A percentile compares a stretch with the other conserved stretches of the same genome.
Evolutionary conservation across 2,329 filamentous ascomycete species (phyloP).

Genomic region (Fusarium sp.): DNA sequence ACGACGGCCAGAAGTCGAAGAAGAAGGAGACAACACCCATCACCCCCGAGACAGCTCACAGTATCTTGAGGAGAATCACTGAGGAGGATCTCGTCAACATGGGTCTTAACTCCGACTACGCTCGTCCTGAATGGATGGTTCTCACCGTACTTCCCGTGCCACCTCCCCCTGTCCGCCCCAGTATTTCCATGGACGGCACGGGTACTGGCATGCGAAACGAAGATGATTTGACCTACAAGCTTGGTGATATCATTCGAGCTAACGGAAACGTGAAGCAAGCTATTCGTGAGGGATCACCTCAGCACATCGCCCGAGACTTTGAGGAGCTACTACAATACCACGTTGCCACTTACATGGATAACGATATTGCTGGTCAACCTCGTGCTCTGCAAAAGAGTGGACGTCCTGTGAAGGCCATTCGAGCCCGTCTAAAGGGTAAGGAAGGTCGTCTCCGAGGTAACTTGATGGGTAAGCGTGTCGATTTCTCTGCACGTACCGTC

Average conservation of each 20-base stretch:
- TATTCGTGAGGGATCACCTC: conserved; percentile 89
- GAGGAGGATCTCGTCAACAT: conserved; percentile 86
- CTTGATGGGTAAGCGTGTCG: conserved; percentile 99
- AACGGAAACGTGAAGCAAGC: conserved; percentile 95
- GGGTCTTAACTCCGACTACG: conserved; percentile 93
- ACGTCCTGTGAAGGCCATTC: conserved; percentile 94
- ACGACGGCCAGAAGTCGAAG: conserved; percentile 71
- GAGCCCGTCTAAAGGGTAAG: conserved; percentile 97
- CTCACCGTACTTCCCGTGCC: conserved; percentile 94
- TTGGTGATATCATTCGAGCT: conserved; percentile 97
- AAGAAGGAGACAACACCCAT: conserved; percentile 83
- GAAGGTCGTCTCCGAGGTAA: conserved; percentile 98
- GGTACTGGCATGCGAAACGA: conserved; percentile 93
- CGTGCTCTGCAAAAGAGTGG: conserved; percentile 97
- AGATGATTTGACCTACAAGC: conserved; percentile 99
- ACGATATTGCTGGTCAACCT: conserved; percentile 95
- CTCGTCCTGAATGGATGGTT: conserved; percentile 98
- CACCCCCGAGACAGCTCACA: conserved; percentile 84
- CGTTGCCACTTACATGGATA: conserved; percentile 99
- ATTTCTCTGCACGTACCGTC: conserved; percentile 99
- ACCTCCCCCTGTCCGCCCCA: conserved; percentile 93
- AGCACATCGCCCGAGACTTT: conserved; percentile 91
- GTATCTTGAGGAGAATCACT: conserved; percentile 86
- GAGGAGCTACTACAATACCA: conserved; percentile 95
- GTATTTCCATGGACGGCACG: conserved; percentile 96